These are phyloP conservation scores for Paraconiothyrium sp. DNA, from an alignment of 2,329 filamentous ascomycete species.

Conservation along the genomic window DNA sequence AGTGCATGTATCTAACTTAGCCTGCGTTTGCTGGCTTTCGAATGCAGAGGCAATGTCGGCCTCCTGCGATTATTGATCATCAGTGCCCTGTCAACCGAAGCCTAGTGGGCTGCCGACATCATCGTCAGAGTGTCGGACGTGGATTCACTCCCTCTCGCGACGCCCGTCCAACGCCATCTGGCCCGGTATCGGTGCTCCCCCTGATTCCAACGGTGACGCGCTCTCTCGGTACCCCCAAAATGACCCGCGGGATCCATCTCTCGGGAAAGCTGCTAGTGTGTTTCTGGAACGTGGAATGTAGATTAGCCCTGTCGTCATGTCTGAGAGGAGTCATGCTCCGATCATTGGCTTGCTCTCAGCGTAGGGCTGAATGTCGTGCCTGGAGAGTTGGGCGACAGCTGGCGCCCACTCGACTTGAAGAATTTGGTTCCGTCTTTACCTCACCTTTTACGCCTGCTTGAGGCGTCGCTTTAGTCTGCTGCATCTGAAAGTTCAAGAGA, in stretches of 20 bases:
- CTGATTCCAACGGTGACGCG: background rate
- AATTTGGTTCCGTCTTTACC: background rate
- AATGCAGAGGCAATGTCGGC: background rate
- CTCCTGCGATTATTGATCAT: background rate
- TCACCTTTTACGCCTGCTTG: background rate
- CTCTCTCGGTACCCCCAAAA: background rate
- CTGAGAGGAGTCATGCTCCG: background rate
- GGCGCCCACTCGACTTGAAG: background rate
- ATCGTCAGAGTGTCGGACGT: background rate
- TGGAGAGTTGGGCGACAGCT: background rate
- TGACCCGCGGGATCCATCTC: background rate
- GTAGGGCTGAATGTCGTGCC: background rate
- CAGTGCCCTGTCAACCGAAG: background rate
- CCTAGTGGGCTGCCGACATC: background rate
- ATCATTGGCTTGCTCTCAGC: background rate
- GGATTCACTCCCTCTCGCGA: background rate
- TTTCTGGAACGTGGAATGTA: background rate
- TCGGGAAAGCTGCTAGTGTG: too few relatives aligned
- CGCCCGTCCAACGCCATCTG: background rate
- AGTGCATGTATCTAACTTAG: background rate
- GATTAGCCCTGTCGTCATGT: background rate
- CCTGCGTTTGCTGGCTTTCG: conserved; percentile 1
- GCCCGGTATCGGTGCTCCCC: background rate
- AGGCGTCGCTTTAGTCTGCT: background rate
- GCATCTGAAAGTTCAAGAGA: background rate